Conservation (phyloP, 352 stramenopile genomes). For the Pythium diclinum region DNA sequence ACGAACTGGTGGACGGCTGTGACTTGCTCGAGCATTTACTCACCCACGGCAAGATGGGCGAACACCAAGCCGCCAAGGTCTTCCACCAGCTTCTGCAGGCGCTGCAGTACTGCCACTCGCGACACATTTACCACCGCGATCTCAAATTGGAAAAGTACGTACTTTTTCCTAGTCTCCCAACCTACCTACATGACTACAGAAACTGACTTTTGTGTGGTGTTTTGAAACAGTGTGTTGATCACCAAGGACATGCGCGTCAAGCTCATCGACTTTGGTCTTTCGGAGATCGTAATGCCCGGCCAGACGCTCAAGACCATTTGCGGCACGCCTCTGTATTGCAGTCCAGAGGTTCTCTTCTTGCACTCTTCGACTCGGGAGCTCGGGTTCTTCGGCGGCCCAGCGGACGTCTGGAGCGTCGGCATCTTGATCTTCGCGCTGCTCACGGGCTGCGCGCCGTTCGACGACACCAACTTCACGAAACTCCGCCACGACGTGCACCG, state of each 20-base stretch:
- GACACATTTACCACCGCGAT: constrained; percentile 92
- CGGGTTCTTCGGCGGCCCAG: constrained; percentile 57
- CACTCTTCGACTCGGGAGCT: constrained; percentile 35
- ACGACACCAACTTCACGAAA: constrained; percentile 68
- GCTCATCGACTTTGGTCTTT: constrained; percentile 96
- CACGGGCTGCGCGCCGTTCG: constrained; percentile 75
- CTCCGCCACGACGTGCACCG: constrained; percentile 66
- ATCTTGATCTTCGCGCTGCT: constrained; percentile 82
- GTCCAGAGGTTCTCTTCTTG: constrained; percentile 72
- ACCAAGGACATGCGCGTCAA: constrained; percentile 91
- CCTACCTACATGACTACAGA: background rate
- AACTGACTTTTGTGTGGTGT: background rate
- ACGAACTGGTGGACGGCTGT: constrained; percentile 71
- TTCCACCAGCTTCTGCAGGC: constrained; percentile 89
- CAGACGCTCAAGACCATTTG: constrained; percentile 72
- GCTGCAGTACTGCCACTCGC: constrained; percentile 90
- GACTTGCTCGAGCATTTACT: constrained; percentile 77
- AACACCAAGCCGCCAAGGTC: constrained; percentile 48
- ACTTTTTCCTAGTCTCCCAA: background rate
- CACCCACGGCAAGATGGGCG: constrained; percentile 65
- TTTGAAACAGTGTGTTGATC: constrained; percentile 78
- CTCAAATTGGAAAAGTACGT: constrained; percentile 94
- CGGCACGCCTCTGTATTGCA: constrained; percentile 81
- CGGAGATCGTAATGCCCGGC: constrained; percentile 76
- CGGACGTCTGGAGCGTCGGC: constrained; percentile 76